Conservation (phyloP, 2,329 filamentous ascomycete species). For the Rhinocladiella similis region DNA sequence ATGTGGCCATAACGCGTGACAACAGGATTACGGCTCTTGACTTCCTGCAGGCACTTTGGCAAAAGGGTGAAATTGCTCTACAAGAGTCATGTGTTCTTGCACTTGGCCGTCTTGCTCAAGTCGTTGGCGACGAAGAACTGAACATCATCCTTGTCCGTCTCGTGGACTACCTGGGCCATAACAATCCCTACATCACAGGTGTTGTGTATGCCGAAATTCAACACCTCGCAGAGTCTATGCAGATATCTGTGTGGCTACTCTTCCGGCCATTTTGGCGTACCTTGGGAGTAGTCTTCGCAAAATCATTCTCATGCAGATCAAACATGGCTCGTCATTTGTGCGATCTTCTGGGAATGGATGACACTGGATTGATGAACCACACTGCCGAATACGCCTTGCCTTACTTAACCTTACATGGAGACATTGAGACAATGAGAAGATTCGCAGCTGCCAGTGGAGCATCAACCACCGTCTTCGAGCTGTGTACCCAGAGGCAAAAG, state of each 20-base stretch:
- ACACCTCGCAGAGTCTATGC: constrained; percentile 66
- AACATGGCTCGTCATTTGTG: constrained; percentile 78
- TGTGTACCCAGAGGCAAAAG: constrained; percentile 58
- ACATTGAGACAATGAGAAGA: constrained; percentile 73
- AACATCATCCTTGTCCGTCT: constrained; percentile 82
- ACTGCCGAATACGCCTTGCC: constrained; percentile 83
- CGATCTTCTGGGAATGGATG: constrained; percentile 70
- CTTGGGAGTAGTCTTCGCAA: constrained; percentile 77
- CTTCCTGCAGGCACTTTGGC: constrained; percentile 70
- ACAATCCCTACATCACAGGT: constrained; percentile 75
- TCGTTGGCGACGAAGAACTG: constrained; percentile 77
- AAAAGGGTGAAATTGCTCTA: constrained; percentile 64
- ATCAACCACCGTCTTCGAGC: constrained; percentile 57
- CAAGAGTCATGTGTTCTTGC: constrained; percentile 84
- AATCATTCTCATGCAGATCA: constrained; percentile 77
- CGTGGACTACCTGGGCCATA: constrained; percentile 82
- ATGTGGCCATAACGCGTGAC: constrained; percentile 51
- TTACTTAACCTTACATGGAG: constrained; percentile 77
- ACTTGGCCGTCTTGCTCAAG: constrained; percentile 79
- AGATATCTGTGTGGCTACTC: constrained; percentile 64
- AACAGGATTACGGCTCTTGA: constrained; percentile 72
- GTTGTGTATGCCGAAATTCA: constrained; percentile 76
- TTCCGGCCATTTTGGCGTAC: constrained; percentile 88
- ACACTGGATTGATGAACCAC: constrained; percentile 70
- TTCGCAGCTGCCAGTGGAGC: constrained; percentile 70